Conservation (phyloP, 2,329 filamentous ascomycete species). For the Botrytis sinoallii region DNA sequence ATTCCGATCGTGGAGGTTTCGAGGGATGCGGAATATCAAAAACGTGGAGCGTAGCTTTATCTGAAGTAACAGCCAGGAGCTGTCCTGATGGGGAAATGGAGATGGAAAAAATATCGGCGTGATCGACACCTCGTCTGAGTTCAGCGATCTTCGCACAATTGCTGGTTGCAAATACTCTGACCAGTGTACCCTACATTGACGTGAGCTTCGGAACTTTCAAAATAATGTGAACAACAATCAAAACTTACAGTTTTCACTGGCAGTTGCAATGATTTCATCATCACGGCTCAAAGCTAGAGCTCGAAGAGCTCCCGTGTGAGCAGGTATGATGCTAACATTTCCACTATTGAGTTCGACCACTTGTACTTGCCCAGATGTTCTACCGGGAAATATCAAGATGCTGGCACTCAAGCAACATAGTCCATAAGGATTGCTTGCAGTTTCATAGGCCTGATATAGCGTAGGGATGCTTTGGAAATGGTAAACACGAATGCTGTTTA, state of each 20-base stretch:
- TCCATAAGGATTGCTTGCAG: slow-evolving; percentile 77
- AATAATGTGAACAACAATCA: background rate
- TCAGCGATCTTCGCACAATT: slow-evolving; percentile 81
- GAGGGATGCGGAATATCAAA: slow-evolving; percentile 74
- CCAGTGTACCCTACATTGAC: slow-evolving; percentile 68
- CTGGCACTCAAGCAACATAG: slow-evolving; percentile 74
- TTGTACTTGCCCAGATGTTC: slow-evolving; percentile 83
- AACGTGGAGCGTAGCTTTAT: slow-evolving; percentile 93
- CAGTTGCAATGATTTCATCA: slow-evolving; percentile 79
- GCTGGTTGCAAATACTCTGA: slow-evolving; percentile 78
- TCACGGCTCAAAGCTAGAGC: slow-evolving; percentile 78
- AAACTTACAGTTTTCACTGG: slow-evolving; percentile 68
- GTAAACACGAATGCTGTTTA: slow-evolving; percentile 80
- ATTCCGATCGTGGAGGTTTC: slow-evolving; percentile 39
- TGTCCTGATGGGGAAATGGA: slow-evolving; percentile 80
- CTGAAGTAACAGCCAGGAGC: slow-evolving; percentile 86
- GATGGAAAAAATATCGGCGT: slow-evolving; percentile 81
- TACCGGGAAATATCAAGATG: slow-evolving; percentile 80
- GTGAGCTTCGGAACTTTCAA: slow-evolving; percentile 12
- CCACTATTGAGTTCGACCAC: slow-evolving; percentile 73
- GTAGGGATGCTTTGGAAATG: slow-evolving; percentile 70
- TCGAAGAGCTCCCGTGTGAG: slow-evolving; percentile 75
- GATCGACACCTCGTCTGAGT: slow-evolving; percentile 83
- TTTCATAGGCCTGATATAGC: slow-evolving; percentile 75
- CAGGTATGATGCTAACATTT: slow-evolving; percentile 90